These are phyloP conservation scores for Phyllachora maydis DNA, from an alignment of 2,329 filamentous ascomycete species.

Conservation along the genomic window DNA sequence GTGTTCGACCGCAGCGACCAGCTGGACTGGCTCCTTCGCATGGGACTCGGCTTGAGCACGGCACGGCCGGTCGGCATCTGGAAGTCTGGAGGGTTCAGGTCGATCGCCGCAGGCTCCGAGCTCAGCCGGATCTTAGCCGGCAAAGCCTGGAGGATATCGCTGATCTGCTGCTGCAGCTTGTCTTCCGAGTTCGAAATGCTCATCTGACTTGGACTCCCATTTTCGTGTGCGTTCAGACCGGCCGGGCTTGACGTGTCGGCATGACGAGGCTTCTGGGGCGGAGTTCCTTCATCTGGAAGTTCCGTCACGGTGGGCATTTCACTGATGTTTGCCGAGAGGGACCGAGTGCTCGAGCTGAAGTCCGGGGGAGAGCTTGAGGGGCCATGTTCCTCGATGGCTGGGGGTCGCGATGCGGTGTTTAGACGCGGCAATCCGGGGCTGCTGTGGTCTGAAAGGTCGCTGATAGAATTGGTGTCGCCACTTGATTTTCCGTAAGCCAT, in stretches of 20 bases:
- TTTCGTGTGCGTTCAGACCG: constrained; percentile 16
- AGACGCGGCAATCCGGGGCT: constrained; percentile 18
- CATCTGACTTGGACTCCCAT: constrained; percentile 13
- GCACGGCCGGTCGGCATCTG: constrained; percentile 17
- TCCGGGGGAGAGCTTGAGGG: constrained; percentile 26
- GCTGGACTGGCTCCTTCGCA: constrained; percentile 25
- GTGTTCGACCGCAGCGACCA: too few species aligned
- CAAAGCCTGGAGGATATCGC: constrained; percentile 55
- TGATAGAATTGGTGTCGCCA: constrained; percentile 17
- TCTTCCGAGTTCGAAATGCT: constrained; percentile 30
- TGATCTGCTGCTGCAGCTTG: constrained; percentile 61
- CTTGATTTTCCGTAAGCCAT: constrained; percentile 15
- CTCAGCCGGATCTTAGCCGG: constrained; percentile 62
- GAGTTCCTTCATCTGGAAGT: constrained; percentile 17
- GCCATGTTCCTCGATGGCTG: constrained; percentile 16
- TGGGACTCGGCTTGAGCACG: too few species aligned
- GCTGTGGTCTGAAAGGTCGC: constrained; percentile 20
- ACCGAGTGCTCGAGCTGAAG: constrained; percentile 14
- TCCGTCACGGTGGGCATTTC: constrained; percentile 23
- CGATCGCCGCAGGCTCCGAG: constrained; percentile 22
- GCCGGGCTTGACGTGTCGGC: constrained; percentile 18
- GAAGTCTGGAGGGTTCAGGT: constrained; percentile 37
- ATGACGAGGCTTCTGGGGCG: constrained; percentile 17
- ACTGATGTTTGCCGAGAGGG: constrained; percentile 19
- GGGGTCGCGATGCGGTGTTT: constrained; percentile 10